Evolutionary conservation across 2,329 filamentous ascomycete genomes (phyloP).

Genomic region (Alternaria arborescens): DNA sequence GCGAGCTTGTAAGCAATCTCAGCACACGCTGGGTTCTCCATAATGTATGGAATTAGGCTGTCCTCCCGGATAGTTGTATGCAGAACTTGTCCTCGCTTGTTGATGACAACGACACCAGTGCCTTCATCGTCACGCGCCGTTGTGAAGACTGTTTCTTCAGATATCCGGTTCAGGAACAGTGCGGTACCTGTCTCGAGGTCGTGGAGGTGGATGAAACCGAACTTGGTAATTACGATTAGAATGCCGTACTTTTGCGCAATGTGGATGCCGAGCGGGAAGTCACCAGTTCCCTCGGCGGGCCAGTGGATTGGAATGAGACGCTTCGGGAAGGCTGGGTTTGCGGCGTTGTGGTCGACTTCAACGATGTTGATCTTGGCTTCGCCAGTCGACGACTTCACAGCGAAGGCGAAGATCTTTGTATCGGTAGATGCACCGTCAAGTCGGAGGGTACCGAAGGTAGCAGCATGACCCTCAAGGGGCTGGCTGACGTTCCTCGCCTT

Average conservation of each 20-base stretch:
- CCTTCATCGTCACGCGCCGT: conserved; percentile 85
- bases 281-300: conserved; percentile 91
- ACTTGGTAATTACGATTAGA: conserved; percentile 97
- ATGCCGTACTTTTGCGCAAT: conserved; percentile 96
- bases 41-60: conserved; percentile 90
- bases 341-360: conserved; percentile 91
- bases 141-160: conserved; percentile 98
- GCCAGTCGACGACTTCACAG: conserved; percentile 85
- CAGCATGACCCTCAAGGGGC: conserved; percentile 95
- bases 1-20: conserved; percentile 95
- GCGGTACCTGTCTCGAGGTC: conserved; percentile 94
- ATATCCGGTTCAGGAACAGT: conserved; percentile 99
- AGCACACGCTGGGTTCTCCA: conserved; percentile 94
- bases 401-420: conserved; percentile 96
- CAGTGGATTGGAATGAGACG: conserved; percentile 98
- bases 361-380: conserved; percentile 93
- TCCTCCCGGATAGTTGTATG: conserved; percentile 92
- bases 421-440: conserved; percentile 89
- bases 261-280: conserved; percentile 98
- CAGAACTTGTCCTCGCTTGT: conserved; percentile 96
- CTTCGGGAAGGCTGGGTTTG: conserved; percentile 90
- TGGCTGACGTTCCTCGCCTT: conserved; percentile 96
- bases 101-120: conserved; percentile 90
- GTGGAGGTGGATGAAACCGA: conserved; percentile 98
- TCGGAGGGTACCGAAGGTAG: conserved; percentile 88